phyloP scores from a whole-genome alignment of 495 filamentous ascomycete genomes.

The Achaetomiella virescens region DNA sequence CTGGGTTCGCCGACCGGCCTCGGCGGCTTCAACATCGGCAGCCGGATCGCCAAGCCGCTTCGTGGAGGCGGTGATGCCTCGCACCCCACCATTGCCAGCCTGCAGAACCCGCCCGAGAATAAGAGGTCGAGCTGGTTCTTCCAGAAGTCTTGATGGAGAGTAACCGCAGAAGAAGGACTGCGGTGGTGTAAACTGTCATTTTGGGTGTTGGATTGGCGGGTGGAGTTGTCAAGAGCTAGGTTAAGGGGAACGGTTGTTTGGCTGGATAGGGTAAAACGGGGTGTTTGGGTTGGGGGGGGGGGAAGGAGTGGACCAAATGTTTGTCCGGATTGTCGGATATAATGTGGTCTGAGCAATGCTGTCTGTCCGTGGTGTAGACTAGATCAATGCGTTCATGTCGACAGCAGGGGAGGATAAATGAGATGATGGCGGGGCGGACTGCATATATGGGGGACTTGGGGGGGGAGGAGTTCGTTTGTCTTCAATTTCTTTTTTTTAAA shows the following conservation, averaged over 20 bases:
- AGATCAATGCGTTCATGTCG: background rate
- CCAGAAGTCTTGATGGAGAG: conserved; percentile 35
- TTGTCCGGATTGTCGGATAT: background rate
- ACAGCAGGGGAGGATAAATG: background rate
- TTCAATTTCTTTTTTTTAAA: too few relatives aligned
- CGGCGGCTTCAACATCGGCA: conserved; percentile 72
- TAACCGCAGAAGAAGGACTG: background rate
- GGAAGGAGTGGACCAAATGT: background rate
- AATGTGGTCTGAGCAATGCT: background rate
- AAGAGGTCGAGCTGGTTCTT: conserved; percentile 57
- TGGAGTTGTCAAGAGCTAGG: background rate
- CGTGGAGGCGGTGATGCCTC: conserved; percentile 70
- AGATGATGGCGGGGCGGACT: background rate
- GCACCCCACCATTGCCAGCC: conserved; percentile 47
- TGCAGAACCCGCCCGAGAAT: conserved; percentile 45
- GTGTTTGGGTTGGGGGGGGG: background rate
- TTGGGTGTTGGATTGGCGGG: conserved; percentile 4
- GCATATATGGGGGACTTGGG: background rate
- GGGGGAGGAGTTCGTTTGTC: background rate
- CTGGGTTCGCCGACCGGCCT: conserved; percentile 57
- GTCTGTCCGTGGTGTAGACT: background rate
- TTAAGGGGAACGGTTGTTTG: background rate
- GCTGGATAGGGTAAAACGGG: background rate
- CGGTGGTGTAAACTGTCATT: background rate
- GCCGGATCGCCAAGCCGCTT: conserved; percentile 93